Base-by-base conservation (phyloP, 148 eudicot genomes). In the Amaranthus hypochondriacus region DNA sequence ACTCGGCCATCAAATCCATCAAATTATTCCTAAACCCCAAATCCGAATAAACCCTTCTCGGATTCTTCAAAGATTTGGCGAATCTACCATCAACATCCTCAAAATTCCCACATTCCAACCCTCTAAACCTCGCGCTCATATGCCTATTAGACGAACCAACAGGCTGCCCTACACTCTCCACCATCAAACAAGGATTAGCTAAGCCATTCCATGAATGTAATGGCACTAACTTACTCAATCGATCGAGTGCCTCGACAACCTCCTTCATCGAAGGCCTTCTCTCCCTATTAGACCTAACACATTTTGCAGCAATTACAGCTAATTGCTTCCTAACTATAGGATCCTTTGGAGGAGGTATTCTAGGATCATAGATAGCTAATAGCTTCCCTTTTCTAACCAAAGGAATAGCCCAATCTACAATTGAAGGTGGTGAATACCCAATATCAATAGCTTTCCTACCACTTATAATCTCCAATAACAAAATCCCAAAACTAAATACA, bases 371-470 rank as follows among this genome's bases (percentile, higher is more conserved):
- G 18, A 91, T 63, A 28, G 72, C 75, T 71, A 83, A 60, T 56
- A 84, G 78, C 60, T 83, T 89, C 76, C 93, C 97, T 55, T 84
- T 89, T 46, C 90, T 86, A 21, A 94, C 85, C 77, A 94, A 75
- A 3, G 98, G 98, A 48, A 94, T 88, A 58, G 98, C 97, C 98
- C 98, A 94, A 81, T 94, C 97, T 12, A 94, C 86, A 55, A 94
- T 86, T 0, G 97, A 94, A 69, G 98, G 98, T 0, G 98, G 98
- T 7, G 97, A 94, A 78, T 91, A 71, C 5, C 81, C 87, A 6
- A 94, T 81, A 78, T 94, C 98, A 62, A 94, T 91, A 4, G 98
- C 98, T 70, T 94, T 94, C 54, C 98, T 84, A 3, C 97, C 97
- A 75, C 97, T 92, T 49, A 94, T 83, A 2, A 94, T 94, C 89